These are phyloP conservation scores for Cyclotella atomus DNA, from an alignment of 108 stramenopile species.

Conservation along the genomic window DNA sequence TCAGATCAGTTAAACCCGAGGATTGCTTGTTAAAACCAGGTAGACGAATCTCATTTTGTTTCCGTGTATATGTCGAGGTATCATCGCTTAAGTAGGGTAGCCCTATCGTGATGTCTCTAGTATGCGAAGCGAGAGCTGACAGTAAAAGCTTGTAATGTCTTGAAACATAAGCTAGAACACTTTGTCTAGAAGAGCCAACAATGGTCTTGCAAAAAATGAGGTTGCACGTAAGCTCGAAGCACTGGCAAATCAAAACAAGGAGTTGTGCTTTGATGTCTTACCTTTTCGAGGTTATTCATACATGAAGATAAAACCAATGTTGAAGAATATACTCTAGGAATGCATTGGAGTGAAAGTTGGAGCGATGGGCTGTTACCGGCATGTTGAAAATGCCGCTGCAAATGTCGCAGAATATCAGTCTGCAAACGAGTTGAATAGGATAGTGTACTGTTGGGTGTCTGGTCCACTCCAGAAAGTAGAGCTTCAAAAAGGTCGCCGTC, in stretches of 20 bases:
- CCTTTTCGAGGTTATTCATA: constrained; percentile 12
- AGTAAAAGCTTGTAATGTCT: constrained; percentile 34
- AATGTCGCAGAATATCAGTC: background rate
- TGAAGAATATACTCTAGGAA: constrained; percentile 31
- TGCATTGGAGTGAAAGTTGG: constrained; percentile 14
- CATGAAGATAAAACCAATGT: constrained; percentile 8
- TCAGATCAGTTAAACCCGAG: no score
- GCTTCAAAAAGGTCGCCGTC: background rate
- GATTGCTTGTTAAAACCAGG: no score
- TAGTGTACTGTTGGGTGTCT: no score
- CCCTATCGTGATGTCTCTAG: background rate
- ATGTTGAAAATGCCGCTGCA: background rate
- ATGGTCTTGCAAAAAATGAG: background rate
- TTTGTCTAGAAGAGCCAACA: background rate
- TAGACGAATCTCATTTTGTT: constrained; percentile 2
- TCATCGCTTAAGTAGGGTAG: constrained; percentile 4
- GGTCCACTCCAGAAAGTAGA: background rate
- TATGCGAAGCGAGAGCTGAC: constrained; percentile 25
- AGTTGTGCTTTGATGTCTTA: background rate
- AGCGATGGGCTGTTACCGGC: no score
- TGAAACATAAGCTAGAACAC: constrained; percentile 15
- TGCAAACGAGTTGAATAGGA: constrained; percentile 3
- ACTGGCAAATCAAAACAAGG: no score
- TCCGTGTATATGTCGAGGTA: constrained; percentile 1
- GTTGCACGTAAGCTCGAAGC: no score